phyloP scores from a whole-genome alignment of 495 filamentous ascomycete genomes.

The Gamarada debralockiae region DNA sequence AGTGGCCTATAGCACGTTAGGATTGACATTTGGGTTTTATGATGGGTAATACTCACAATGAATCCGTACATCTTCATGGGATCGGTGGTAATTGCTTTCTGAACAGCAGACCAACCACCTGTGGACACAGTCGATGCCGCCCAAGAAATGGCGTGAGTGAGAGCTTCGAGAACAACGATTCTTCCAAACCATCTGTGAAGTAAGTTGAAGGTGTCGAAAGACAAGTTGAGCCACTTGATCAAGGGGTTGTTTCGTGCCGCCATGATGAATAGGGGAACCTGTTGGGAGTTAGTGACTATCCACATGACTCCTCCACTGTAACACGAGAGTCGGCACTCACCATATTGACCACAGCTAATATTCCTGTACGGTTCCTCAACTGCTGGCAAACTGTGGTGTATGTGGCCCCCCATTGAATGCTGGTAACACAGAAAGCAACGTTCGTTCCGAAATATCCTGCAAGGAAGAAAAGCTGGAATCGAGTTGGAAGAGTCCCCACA shows the following conservation, averaged over 20 bases:
- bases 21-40: neutral
- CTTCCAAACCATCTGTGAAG: conserved; percentile 77
- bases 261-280: conserved; percentile 50
- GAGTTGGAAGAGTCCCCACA: conserved; percentile 83
- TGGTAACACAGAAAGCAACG: conserved; percentile 71
- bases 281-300: conserved; percentile 36
- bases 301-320: conserved; percentile 28
- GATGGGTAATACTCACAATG: conserved; percentile 40
- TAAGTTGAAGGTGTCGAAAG: conserved; percentile 76
- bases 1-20: conserved; percentile 40
- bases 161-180: conserved; percentile 61
- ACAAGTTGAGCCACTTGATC: conserved; percentile 56
- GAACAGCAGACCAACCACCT: conserved; percentile 43
- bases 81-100: conserved; percentile 29
- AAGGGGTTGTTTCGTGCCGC: conserved; percentile 60
- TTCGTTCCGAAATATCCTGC: conserved; percentile 70
- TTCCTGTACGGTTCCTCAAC: conserved; percentile 80
- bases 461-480: conserved; percentile 78
- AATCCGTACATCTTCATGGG: conserved; percentile 48
- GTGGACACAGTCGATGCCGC: conserved; percentile 24
- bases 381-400: conserved; percentile 54
- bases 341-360: conserved; percentile 82
- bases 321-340: conserved; percentile 42
- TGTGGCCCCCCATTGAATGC: conserved; percentile 56
- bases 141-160: conserved; percentile 58